Evolutionary conservation across 257 asterid genomes (phyloP).

Genomic region (Striga asiatica): DNA sequence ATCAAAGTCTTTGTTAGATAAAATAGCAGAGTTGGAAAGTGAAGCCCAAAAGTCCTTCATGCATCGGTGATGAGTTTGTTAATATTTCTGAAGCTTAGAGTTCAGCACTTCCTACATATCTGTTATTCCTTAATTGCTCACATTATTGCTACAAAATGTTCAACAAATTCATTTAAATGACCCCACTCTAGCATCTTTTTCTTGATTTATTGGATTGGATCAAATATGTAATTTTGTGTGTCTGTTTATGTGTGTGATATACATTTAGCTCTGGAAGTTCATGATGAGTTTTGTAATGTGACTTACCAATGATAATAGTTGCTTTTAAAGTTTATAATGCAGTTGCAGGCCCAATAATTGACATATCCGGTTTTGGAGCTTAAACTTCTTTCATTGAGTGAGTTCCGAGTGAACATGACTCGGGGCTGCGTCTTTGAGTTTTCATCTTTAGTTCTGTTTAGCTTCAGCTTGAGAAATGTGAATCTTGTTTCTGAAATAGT

Average conservation of each 20-base stretch:
- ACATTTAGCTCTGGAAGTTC: neutral
- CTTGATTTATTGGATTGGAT: neutral
- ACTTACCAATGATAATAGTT: constrained; percentile 2
- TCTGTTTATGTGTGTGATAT: neutral
- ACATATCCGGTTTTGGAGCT: neutral
- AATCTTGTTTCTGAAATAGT: neutral
- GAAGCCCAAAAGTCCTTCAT: constrained; percentile 97
- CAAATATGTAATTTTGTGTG: neutral
- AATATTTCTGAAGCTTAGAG: neutral
- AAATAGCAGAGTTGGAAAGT: constrained; percentile 80
- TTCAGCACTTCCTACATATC: neutral
- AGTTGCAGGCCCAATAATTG: constrained; percentile 4
- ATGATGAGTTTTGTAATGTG: neutral
- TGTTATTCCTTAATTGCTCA: neutral
- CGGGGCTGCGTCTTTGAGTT: neutral
- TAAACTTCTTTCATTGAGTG: constrained; percentile 12
- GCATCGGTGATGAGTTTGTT: constrained; percentile 61
- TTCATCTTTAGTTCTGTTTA: constrained; percentile 5
- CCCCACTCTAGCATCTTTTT: constrained; percentile 8
- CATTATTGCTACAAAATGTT: neutral
- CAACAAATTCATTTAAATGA: neutral
- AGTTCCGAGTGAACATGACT: neutral
- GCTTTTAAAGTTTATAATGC: constrained; percentile 2
- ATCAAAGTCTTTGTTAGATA: constrained; percentile 69
- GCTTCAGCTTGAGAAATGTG: neutral